Conservation (phyloP, 345 rosid genomes). For the Isatis tinctoria region DNA sequence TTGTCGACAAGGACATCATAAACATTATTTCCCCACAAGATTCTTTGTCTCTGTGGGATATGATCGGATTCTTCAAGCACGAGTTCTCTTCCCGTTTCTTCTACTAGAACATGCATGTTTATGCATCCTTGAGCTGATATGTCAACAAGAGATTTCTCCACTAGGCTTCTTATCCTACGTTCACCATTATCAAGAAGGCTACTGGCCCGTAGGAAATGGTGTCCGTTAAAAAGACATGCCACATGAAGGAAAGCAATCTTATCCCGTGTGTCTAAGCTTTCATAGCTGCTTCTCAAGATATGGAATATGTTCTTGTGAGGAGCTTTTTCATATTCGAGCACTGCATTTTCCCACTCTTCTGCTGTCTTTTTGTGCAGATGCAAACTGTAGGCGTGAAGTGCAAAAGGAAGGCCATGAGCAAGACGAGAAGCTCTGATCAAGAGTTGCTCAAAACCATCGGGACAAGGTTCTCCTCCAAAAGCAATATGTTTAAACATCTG, state of each 20-base stretch:
- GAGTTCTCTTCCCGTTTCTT: neutral
- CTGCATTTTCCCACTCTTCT: neutral
- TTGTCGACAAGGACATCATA: neutral
- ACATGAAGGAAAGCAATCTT: slow-evolving; percentile 14
- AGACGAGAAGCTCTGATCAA: neutral
- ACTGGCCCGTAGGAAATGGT: neutral
- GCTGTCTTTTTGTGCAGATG: neutral
- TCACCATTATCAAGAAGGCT: neutral
- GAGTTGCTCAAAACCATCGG: neutral
- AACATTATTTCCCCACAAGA: neutral
- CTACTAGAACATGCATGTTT: slow-evolving; percentile 10
- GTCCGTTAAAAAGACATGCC: slow-evolving; percentile 14
- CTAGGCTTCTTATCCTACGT: neutral
- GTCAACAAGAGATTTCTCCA: slow-evolving; percentile 15
- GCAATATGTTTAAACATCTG: neutral
- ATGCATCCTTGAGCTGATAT: neutral
- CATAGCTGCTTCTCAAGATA: neutral
- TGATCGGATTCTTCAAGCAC: neutral
- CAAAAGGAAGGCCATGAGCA: neutral
- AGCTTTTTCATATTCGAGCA: neutral
- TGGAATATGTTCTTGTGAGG: neutral
- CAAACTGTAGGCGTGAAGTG: neutral
- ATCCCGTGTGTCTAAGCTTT: neutral
- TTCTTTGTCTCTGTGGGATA: neutral
- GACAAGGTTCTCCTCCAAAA: neutral